These are phyloP conservation scores for Talaromyces sp. DNA, from an alignment of 2,329 filamentous ascomycete species.

Conservation along the genomic window DNA sequence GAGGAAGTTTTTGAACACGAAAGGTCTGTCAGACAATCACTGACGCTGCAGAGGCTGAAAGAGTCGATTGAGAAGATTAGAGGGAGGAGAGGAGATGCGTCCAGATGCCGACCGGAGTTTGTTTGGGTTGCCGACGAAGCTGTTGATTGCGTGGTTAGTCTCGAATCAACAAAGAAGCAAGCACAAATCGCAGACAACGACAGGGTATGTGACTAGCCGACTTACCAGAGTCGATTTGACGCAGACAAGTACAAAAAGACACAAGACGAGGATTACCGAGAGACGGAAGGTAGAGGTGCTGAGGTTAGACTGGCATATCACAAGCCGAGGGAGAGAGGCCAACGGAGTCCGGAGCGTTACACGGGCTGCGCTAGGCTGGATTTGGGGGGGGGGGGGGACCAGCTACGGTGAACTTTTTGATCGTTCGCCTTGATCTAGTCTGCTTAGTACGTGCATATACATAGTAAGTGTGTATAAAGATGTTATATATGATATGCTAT, in stretches of 20 bases:
- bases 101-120: not conserved
- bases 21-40: not conserved
- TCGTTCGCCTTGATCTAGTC: not conserved
- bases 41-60: not conserved
- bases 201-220: not conserved
- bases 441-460: not conserved
- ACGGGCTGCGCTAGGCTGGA: not conserved
- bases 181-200: not conserved
- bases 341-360: slow-evolving; percentile 3
- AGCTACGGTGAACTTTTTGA: slow-evolving; percentile 8
- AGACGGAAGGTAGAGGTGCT: not conserved
- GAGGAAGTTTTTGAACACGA: slow-evolving; percentile 8
- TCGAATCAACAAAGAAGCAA: not conserved
- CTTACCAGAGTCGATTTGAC: not conserved
- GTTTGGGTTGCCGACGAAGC: not conserved
- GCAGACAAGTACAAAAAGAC: not conserved
- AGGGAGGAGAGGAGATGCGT: not conserved
- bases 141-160: not conserved
- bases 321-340: slow-evolving; percentile 3
- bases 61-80: not conserved
- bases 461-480: not conserved
- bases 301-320: slow-evolving; percentile 1
- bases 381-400: not conserved
- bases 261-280: not conserved
- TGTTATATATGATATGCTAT: not conserved